phyloP scores from a whole-genome alignment of 768 basidiomycete genomes.

The Boletus reticuloceps region DNA sequence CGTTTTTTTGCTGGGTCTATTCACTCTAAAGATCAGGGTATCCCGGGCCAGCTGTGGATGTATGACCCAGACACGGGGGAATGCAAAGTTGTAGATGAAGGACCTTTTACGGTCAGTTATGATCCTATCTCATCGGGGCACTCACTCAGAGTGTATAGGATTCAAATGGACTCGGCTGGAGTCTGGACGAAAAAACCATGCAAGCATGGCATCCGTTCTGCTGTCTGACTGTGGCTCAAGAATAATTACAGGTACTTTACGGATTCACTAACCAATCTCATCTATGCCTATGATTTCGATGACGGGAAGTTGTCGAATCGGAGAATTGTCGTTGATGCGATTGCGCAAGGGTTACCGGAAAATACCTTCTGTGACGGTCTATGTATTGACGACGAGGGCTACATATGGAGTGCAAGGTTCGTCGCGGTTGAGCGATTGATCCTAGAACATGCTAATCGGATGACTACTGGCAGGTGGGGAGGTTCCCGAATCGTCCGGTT shows the following conservation, averaged over 20 bases:
- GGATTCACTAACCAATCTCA: constrained; percentile 62
- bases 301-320: constrained; percentile 56
- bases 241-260: constrained; percentile 59
- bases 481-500: constrained; percentile 59
- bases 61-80: constrained; percentile 51
- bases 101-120: constrained; percentile 58
- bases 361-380: constrained; percentile 62
- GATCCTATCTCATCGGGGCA: constrained; percentile 4
- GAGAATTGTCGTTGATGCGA: constrained; percentile 55
- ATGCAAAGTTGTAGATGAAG: constrained; percentile 54
- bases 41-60: constrained; percentile 57
- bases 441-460: background rate
- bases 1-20: constrained; percentile 69
- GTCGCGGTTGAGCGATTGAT: constrained; percentile 21
- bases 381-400: constrained; percentile 61
- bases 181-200: constrained; percentile 19
- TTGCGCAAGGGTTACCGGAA: constrained; percentile 48
- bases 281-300: constrained; percentile 55
- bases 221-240: constrained; percentile 7
- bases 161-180: constrained; percentile 23
- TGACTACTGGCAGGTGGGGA: constrained; percentile 50
- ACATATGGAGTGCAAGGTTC: constrained; percentile 61
- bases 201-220: constrained; percentile 7
- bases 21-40: constrained; percentile 43
- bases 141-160: constrained; percentile 6